Conservation (phyloP, 2,329 filamentous ascomycete species). For the Phoma sp. region DNA sequence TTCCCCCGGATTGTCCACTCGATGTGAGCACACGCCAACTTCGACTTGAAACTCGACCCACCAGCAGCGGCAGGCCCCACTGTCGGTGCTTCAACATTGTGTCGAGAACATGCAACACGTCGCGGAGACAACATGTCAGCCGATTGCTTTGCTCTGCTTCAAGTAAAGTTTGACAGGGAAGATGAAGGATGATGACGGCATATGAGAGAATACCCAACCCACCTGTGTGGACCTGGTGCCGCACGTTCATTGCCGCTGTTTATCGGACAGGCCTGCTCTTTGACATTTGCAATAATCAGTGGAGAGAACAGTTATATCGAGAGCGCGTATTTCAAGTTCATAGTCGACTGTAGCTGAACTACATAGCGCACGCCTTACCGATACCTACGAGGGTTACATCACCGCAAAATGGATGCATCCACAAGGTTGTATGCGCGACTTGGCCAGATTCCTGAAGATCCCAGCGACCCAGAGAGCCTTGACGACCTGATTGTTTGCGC, state of each 20-base stretch:
- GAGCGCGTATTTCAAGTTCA: neutral
- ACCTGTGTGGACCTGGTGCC: neutral
- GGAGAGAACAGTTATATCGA: too few species aligned
- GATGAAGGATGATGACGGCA: neutral
- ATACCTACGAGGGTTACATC: neutral
- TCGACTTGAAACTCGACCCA: slow-evolving; percentile 39
- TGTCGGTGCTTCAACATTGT: slow-evolving; percentile 25
- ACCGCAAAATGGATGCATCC: slow-evolving; percentile 36
- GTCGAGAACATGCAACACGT: slow-evolving; percentile 18
- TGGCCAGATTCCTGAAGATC: slow-evolving; percentile 41
- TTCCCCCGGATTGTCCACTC: neutral
- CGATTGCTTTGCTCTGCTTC: slow-evolving; percentile 7
- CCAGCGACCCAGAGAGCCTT: slow-evolving; percentile 44
- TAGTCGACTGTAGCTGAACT: neutral
- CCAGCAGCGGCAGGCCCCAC: slow-evolving; percentile 19
- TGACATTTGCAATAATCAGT: neutral
- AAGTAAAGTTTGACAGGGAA: neutral
- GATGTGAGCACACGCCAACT: slow-evolving; percentile 1
- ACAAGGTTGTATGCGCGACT: slow-evolving; percentile 43
- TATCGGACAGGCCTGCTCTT: neutral
- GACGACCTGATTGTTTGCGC: slow-evolving; percentile 49
- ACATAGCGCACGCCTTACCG: neutral
- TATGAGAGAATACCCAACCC: neutral
- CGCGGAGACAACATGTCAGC: slow-evolving; percentile 20
- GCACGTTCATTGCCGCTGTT: neutral